Conservation (phyloP, 1,284 basidiomycete species). For the Omphalotus olearius region DNA sequence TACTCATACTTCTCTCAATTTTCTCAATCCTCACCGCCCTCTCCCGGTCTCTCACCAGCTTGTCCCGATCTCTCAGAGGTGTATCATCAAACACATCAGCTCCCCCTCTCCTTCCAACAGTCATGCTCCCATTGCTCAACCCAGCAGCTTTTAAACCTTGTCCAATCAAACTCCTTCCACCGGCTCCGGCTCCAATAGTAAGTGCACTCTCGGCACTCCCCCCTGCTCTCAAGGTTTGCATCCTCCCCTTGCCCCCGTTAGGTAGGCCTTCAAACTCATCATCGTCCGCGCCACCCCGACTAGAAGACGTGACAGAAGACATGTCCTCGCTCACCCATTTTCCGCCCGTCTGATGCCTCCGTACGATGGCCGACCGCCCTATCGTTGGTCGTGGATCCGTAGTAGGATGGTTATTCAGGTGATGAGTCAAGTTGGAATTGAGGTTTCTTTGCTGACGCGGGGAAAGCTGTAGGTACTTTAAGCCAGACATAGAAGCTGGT, state of each 20-base stretch:
- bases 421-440: slow-evolving; percentile 4
- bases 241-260: slow-evolving; percentile 26
- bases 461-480: slow-evolving; percentile 21
- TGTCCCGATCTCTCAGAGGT: slow-evolving; percentile 19
- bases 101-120: slow-evolving; percentile 14
- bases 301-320: slow-evolving; percentile 19
- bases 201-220: slow-evolving; percentile 66
- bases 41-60: slow-evolving; percentile 22
- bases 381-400: slow-evolving; percentile 10
- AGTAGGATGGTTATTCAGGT: background rate
- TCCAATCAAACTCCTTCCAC: slow-evolving; percentile 53
- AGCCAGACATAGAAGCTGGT: background rate
- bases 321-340: slow-evolving; percentile 47
- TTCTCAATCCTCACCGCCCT: slow-evolving; percentile 19
- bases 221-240: slow-evolving; percentile 45
- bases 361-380: slow-evolving; percentile 24
- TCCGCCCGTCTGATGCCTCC: slow-evolving; percentile 34
- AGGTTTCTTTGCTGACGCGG: slow-evolving; percentile 20
- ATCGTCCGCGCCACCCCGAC: slow-evolving; percentile 23
- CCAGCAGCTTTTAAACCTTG: slow-evolving; percentile 74
- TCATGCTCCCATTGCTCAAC: slow-evolving; percentile 28
- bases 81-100: slow-evolving; percentile 23
- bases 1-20: slow-evolving; percentile 13
- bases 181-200: slow-evolving; percentile 22
- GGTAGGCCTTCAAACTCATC: slow-evolving; percentile 18